Evolutionary conservation across 2,329 filamentous ascomycete species (phyloP).

Genomic region (Aspergillus texensis): DNA sequence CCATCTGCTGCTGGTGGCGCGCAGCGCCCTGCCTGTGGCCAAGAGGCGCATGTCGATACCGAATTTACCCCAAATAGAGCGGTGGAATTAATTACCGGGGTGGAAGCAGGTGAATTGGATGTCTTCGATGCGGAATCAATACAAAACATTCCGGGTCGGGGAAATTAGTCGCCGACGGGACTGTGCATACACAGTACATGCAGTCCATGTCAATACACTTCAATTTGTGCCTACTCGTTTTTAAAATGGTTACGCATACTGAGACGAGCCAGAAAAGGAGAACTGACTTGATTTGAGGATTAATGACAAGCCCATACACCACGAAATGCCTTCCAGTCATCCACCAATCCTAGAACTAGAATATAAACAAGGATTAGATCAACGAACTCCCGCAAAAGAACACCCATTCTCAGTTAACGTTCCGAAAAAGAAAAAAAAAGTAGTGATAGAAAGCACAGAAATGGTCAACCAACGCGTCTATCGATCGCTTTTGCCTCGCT

Average conservation of each 20-base stretch:
- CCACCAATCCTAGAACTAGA: neutral
- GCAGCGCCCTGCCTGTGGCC: constrained; percentile 43
- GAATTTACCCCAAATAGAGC: neutral
- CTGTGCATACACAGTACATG: constrained; percentile 10
- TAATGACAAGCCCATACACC: neutral
- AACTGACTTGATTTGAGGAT: neutral
- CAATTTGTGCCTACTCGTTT: neutral
- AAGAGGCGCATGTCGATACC: constrained; percentile 37
- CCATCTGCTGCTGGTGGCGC: constrained; percentile 39
- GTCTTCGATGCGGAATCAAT: constrained; percentile 3
- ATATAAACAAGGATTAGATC: neutral
- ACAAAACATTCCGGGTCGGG: constrained; percentile 26
- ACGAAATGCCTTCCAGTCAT: constrained; percentile 1
- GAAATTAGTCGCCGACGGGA: constrained; percentile 27
- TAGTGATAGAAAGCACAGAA: constrained; percentile 4
- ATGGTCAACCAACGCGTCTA: constrained; percentile 11
- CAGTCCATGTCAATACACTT: neutral
- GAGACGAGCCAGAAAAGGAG: neutral
- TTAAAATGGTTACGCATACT: neutral
- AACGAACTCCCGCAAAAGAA: neutral
- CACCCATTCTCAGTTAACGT: neutral
- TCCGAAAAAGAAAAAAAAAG: neutral
- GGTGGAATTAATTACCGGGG: neutral
- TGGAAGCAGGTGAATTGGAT: neutral
- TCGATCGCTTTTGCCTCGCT: constrained; percentile 17